These are phyloP conservation scores for Fusarium illudens DNA, from an alignment of 2,329 filamentous ascomycete species.

Conservation along the genomic window DNA sequence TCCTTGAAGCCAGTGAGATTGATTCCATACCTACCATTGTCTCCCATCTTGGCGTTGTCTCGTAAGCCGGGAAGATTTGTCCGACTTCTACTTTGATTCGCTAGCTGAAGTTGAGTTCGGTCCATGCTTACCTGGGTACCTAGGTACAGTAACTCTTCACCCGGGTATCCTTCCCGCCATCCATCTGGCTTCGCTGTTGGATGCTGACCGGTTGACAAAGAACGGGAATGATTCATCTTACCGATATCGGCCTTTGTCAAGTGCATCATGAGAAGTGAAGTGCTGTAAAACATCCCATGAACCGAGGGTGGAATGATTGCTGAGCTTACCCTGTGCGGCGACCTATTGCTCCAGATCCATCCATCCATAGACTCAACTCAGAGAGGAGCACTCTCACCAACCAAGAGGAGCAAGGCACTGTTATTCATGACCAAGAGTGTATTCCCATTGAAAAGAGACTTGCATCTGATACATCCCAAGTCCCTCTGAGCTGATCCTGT, in stretches of 20 bases:
- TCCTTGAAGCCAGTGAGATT: neutral
- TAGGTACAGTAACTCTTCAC: neutral
- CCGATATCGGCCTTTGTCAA: neutral
- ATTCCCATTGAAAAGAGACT: too few relatives aligned
- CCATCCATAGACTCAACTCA: neutral
- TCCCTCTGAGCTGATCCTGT: neutral
- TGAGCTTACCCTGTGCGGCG: neutral
- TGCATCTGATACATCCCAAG: neutral
- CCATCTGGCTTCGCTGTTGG: neutral
- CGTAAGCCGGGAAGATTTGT: neutral
- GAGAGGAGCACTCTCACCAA: neutral
- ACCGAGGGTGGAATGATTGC: neutral
- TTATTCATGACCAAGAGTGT: too few relatives aligned
- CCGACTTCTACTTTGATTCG: neutral
- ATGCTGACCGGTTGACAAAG: neutral
- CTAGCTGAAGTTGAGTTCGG: neutral
- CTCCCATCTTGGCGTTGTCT: neutral
- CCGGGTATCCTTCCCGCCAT: neutral
- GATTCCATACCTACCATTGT: neutral
- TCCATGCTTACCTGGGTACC: neutral
- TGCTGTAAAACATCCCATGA: neutral
- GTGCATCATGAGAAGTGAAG: neutral
- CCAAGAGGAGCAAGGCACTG: too few relatives aligned
- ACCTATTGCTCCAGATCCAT: too few relatives aligned
- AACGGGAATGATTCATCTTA: neutral